phyloP scores from a whole-genome alignment of 129 eudicot genomes.

The Cynara cardunculus region DNA sequence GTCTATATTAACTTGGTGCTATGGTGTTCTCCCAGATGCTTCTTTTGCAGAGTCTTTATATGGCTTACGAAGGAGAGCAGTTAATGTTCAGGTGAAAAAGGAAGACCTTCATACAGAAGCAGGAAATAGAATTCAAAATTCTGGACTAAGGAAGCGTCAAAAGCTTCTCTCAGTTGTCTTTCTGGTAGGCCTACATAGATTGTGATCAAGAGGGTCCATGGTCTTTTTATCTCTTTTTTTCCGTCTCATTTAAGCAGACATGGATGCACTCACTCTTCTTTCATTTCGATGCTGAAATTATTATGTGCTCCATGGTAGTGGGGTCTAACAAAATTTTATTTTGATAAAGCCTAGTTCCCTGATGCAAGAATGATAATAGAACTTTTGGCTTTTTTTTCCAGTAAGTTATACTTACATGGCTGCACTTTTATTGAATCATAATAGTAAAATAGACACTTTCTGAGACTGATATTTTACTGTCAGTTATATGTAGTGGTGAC shows the following conservation, averaged over 20 bases:
- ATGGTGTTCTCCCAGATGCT: slow-evolving; percentile 65
- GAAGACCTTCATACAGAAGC: slow-evolving; percentile 34
- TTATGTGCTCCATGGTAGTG: neutral
- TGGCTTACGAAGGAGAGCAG: slow-evolving; percentile 88
- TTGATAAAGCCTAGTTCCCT: neutral
- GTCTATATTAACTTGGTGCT: slow-evolving; percentile 4
- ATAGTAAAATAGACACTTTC: neutral
- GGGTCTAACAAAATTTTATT: neutral
- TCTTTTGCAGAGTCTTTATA: slow-evolving; percentile 94
- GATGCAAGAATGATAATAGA: neutral
- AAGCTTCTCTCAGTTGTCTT: slow-evolving; percentile 93
- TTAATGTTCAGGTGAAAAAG: slow-evolving; percentile 47
- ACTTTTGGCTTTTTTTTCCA: neutral
- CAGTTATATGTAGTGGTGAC: neutral
- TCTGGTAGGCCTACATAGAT: slow-evolving; percentile 47
- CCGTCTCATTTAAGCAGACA: neutral
- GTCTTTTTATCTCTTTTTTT: neutral
- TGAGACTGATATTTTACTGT: neutral
- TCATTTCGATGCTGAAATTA: neutral
- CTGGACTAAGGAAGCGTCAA: slow-evolving; percentile 69
- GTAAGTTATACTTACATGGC: neutral
- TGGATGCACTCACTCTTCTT: neutral
- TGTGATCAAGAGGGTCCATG: neutral
- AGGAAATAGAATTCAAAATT: slow-evolving; percentile 47
- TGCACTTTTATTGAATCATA: neutral